Conservation (phyloP, 495 filamentous ascomycete genomes). For the Hypoxylon lienhwacheense region DNA sequence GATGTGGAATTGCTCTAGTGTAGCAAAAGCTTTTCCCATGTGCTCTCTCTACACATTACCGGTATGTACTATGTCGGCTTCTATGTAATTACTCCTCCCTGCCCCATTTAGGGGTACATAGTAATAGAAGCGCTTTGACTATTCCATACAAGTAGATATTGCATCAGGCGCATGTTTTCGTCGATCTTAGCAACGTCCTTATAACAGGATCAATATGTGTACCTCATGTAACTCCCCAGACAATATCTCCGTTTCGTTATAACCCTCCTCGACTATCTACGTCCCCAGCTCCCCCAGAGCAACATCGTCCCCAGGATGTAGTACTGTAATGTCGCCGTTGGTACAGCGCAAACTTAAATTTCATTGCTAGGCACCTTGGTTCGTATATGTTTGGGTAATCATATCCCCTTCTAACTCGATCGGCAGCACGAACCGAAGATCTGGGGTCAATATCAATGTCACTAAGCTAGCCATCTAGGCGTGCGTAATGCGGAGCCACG, state of each 20-base stretch:
- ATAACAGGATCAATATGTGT: not conserved
- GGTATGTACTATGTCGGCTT: no score
- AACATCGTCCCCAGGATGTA: slow-evolving; percentile 1
- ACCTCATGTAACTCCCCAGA: slow-evolving; percentile 15
- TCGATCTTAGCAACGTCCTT: slow-evolving; percentile 18
- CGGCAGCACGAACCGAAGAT: slow-evolving; percentile 32
- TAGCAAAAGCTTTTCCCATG: slow-evolving; percentile 7
- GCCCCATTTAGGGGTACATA: not conserved
- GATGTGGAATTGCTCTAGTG: slow-evolving; percentile 16
- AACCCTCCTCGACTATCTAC: not conserved
- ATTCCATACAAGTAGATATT: slow-evolving; percentile 1
- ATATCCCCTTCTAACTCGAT: slow-evolving; percentile 21
- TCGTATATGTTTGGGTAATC: slow-evolving; percentile 3
- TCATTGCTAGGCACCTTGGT: not conserved
- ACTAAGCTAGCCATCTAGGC: slow-evolving; percentile 4
- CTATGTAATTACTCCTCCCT: not conserved
- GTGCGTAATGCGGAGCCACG: slow-evolving; percentile 14
- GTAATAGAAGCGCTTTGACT: slow-evolving; percentile 14
- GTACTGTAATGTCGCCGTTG: no score
- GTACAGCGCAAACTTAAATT: slow-evolving; percentile 3
- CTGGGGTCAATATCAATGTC: slow-evolving; percentile 20
- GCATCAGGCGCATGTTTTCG: slow-evolving; percentile 10
- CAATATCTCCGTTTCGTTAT: slow-evolving; percentile 14
- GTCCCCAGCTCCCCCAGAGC: slow-evolving; percentile 1
- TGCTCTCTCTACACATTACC: no score